Evolutionary conservation across 306 rosid species (phyloP).

Genomic region (Trifolium subterraneum): DNA sequence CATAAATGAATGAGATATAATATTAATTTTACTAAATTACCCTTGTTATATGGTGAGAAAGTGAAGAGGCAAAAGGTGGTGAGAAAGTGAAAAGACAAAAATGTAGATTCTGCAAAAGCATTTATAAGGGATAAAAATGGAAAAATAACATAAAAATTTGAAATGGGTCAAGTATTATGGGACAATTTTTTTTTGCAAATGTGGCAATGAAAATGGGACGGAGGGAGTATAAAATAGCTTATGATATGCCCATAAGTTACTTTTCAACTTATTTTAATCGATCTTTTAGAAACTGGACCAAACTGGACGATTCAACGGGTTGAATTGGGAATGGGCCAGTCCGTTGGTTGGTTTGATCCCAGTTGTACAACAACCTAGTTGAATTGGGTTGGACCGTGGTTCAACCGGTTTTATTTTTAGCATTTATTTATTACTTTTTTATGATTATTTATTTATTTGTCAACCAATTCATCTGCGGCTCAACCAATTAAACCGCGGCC

Average conservation of each 20-base stretch:
- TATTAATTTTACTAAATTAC: too few species aligned
- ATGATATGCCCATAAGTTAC: neutral
- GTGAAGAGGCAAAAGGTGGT: too few species aligned
- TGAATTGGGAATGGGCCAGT: neutral
- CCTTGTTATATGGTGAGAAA: too few species aligned
- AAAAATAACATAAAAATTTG: too few species aligned
- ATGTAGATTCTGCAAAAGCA: too few species aligned
- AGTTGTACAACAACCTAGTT: neutral
- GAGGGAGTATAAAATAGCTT: neutral
- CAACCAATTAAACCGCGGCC: neutral
- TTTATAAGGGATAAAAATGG: too few species aligned
- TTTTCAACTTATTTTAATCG: neutral
- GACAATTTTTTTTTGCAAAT: too few species aligned
- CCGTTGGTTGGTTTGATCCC: neutral
- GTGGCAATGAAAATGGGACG: too few species aligned
- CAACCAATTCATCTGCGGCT: neutral
- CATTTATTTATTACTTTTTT: neutral
- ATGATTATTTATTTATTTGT: neutral
- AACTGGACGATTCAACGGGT: neutral
- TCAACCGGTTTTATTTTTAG: neutral
- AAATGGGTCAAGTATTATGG: too few species aligned
- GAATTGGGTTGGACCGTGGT: neutral
- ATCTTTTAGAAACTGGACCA: neutral
- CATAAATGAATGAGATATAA: too few species aligned
- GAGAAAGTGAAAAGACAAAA: too few species aligned